phyloP scores from a whole-genome alignment of 345 rosid species.

The Sonneratia caseolaris region DNA sequence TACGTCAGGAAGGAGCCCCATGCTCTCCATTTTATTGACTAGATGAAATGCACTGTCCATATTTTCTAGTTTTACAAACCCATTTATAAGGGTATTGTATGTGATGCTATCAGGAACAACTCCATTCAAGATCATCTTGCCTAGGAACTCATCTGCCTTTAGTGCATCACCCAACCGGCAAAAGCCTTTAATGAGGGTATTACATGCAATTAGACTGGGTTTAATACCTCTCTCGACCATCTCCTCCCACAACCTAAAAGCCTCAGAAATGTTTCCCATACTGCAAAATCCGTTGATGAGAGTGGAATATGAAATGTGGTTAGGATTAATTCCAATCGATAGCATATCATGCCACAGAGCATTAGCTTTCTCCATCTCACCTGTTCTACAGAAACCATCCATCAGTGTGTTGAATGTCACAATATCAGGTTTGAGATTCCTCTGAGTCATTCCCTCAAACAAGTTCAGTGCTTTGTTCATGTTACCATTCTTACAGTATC shows the following conservation, averaged over 20 bases:
- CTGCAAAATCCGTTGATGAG: slow-evolving; percentile 61
- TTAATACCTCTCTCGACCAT: slow-evolving; percentile 47
- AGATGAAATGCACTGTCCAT: slow-evolving; percentile 55
- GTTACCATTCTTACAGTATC: slow-evolving; percentile 73
- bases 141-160: slow-evolving; percentile 51
- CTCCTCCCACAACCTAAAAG: slow-evolving; percentile 68
- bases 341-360: slow-evolving; percentile 57
- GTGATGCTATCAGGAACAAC: slow-evolving; percentile 48
- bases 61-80: slow-evolving; percentile 55
- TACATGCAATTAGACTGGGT: slow-evolving; percentile 56
- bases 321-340: slow-evolving; percentile 36
- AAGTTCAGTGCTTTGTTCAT: slow-evolving; percentile 42
- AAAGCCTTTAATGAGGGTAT: slow-evolving; percentile 62
- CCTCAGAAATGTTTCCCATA: slow-evolving; percentile 40
- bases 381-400: slow-evolving; percentile 69
- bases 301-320: slow-evolving; percentile 54
- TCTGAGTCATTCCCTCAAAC: slow-evolving; percentile 44
- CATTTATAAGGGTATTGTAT: slow-evolving; percentile 59
- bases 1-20: slow-evolving; percentile 44
- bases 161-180: slow-evolving; percentile 55
- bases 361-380: slow-evolving; percentile 53
- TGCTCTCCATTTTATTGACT: slow-evolving; percentile 54
- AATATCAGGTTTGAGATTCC: slow-evolving; percentile 54
- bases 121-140: slow-evolving; percentile 50
- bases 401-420: slow-evolving; percentile 72